Base-by-base conservation (phyloP, 345 rosid species). In the Eucalyptus brandiana region DNA sequence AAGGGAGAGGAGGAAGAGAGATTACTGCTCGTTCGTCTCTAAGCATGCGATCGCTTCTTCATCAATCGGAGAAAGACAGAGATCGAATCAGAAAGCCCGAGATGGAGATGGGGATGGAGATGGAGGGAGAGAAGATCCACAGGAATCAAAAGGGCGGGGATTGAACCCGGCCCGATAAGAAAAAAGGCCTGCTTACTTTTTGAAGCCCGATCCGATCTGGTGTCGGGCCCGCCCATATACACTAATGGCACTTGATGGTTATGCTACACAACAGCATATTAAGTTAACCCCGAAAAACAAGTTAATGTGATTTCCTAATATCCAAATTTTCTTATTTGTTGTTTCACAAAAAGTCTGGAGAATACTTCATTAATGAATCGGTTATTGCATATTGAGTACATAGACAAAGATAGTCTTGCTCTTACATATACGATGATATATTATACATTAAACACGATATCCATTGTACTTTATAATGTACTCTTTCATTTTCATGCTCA, bases 221-320 rank as follows among this genome's bases (percentile, higher is more conserved):
- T 34, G 45, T 5, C 81, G 44, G 80, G 28, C 81, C 81, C 44
- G 45, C 81, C 45, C 81, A 9, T 18, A 0, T 51, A 3, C 54
- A 51, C 54, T 18, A 51, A 51, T 18, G 23, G 9, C 54, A 51
- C 54, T 51, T 18, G 23, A 51, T 51, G 54, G 9, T 51, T 51
- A 54, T 9, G 60, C 1, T 21, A 0, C 28, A 54, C 4, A 54
- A 54, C 1, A 23, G 26, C 2, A 54, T 54, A 54, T n/a, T n/a
- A n/a, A n/a, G n/a, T 54, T 54, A 9, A 23, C 2, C 24, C 58
- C 24, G 3, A 50, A 50, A 50, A 50, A 48, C 2, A 54, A 54
- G 2, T 4, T 54, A 54, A 54, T 8, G 58, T 21, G 26, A 54
- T 54, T 54, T 48, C 15, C 50, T 48, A 14, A 48, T 13, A 48